These are phyloP conservation scores for Helianthus annuus DNA, from an alignment of 129 eudicot species.

Conservation along the genomic window DNA sequence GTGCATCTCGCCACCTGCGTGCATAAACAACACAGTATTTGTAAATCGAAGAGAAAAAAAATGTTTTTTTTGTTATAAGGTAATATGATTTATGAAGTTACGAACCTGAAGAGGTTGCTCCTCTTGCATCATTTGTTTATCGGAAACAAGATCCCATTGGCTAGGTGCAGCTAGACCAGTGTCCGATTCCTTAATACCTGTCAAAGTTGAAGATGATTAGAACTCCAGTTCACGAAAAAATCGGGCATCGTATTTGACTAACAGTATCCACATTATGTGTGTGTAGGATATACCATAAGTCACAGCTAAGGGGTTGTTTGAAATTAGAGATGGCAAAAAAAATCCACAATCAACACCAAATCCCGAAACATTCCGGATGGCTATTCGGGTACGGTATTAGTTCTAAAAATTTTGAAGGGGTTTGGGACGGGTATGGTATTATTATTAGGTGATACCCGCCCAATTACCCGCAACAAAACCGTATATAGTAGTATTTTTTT, in stretches of 20 bases:
- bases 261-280: not conserved
- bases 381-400: not conserved
- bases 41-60: not conserved
- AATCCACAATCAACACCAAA: not conserved
- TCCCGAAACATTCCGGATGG: not conserved
- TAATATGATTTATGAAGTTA: not conserved
- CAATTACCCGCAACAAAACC: not conserved
- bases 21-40: constrained; percentile 12
- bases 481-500: not conserved
- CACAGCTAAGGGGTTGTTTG: not conserved
- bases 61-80: not conserved
- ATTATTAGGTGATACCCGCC: not conserved
- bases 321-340: not conserved
- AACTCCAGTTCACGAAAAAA: constrained; percentile 14
- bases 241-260: not conserved
- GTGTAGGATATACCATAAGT: not conserved
- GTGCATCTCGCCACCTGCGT: constrained; percentile 95
- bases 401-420: too few species aligned
- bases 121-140: constrained; percentile 99
- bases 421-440: not conserved
- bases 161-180: constrained; percentile 99
- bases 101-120: constrained; percentile 98
- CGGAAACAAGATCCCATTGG: constrained; percentile 98
- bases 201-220: not conserved
- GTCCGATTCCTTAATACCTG: constrained; percentile 97